Evolutionary conservation across 148 eudicot genomes (phyloP).

Genomic region (Simmondsia chinensis): DNA sequence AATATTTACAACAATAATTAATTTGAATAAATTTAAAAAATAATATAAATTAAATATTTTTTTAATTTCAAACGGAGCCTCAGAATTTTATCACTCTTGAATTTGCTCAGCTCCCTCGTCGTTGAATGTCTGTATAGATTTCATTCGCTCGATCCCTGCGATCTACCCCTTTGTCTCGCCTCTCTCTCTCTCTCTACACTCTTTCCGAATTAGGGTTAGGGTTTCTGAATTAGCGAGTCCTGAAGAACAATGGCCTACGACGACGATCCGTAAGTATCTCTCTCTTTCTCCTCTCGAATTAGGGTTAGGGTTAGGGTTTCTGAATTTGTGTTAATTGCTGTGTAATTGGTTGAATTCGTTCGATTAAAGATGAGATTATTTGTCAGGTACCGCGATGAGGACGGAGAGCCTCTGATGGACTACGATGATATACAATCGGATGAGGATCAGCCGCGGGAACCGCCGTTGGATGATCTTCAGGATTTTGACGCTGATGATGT

Average conservation of each 20-base stretch:
- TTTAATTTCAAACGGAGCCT: no score
- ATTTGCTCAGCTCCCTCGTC: no score
- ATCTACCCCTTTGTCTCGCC: no score
- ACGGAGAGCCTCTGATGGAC: slow-evolving; percentile 76
- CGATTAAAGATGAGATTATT: neutral
- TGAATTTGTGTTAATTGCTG: neutral
- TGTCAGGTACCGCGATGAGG: slow-evolving; percentile 65
- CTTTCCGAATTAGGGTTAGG: no score
- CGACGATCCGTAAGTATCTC: slow-evolving; percentile 47
- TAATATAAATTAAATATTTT: no score
- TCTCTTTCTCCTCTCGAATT: slow-evolving; percentile 4
- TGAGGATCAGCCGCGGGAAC: slow-evolving; percentile 18
- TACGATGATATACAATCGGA: slow-evolving; percentile 65
- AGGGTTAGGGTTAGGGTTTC: slow-evolving; percentile 34
- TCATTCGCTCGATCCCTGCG: no score
- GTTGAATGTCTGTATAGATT: no score
- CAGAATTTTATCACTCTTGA: no score
- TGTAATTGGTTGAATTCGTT: neutral
- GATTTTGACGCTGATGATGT: slow-evolving; percentile 31
- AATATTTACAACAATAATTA: no score
- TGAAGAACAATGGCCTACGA: slow-evolving; percentile 32
- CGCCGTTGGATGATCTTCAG: slow-evolving; percentile 13
- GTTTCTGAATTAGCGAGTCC: neutral
- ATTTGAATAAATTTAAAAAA: no score
- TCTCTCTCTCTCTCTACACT: no score